Percentiles rank a stretch among this genome's conserved stretches.
phyloP scores from a whole-genome alignment of 2,329 filamentous ascomycete genomes.

The Bipolaris victoriae region DNA sequence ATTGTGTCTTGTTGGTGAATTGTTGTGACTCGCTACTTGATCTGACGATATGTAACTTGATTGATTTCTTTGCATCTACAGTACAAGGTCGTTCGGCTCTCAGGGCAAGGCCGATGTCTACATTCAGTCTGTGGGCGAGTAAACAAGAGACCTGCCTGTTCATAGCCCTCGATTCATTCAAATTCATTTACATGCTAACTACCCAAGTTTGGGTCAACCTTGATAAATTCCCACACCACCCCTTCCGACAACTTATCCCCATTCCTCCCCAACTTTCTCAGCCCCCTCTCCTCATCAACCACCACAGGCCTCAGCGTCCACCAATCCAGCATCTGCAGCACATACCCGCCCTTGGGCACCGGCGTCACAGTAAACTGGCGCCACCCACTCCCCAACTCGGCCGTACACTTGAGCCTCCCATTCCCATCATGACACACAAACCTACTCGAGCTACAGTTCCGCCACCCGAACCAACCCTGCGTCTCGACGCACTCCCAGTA shows the following conservation, averaged over 20 bases:
- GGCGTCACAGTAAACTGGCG: constrained; percentile 15
- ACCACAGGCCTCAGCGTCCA: constrained; percentile 17
- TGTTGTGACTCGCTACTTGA: not conserved
- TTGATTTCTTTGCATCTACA: too few relatives aligned
- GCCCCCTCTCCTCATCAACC: constrained; percentile 5
- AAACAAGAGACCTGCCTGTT: too few relatives aligned
- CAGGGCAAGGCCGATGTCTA: too few relatives aligned
- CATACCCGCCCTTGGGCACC: constrained; percentile 15
- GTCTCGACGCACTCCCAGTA: constrained; percentile 14
- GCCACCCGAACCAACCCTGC: constrained; percentile 18
- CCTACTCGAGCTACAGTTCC: constrained; percentile 4
- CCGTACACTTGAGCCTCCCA: constrained; percentile 13
- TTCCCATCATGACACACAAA: constrained; percentile 13
- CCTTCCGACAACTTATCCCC: constrained; percentile 16
- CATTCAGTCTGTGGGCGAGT: too few relatives aligned
- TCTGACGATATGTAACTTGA: too few relatives aligned
- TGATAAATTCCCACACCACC: constrained; percentile 13
- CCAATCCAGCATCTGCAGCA: constrained; percentile 24
- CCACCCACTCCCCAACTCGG: constrained; percentile 1
- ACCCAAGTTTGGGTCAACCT: not conserved
- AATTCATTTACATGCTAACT: not conserved
- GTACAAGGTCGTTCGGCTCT: too few relatives aligned
- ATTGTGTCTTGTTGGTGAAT: not conserved
- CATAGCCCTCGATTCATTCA: too few relatives aligned
- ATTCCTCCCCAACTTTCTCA: constrained; percentile 11